Conservation (phyloP, 1,139 yeast species). For the Suhomyces chickasaworum region DNA sequence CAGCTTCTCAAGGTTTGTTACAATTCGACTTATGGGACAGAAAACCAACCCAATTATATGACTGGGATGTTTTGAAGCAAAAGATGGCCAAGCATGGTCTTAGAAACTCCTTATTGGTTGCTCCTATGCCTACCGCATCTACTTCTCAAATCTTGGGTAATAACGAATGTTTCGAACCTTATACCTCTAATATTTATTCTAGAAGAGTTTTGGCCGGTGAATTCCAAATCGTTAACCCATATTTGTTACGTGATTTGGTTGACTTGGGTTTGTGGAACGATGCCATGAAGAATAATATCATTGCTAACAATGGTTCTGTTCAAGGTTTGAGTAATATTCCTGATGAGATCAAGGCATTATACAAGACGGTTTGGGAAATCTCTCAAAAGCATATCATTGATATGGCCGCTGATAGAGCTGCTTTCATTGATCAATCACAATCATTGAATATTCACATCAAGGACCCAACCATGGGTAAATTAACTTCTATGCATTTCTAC, state of each 20-base stretch:
- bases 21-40: constrained; percentile 62
- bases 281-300: constrained; percentile 76
- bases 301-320: constrained; percentile 83
- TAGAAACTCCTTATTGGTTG: constrained; percentile 80
- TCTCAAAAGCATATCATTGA: constrained; percentile 87
- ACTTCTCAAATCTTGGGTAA: constrained; percentile 88
- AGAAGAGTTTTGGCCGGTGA: constrained; percentile 89
- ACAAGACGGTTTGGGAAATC: constrained; percentile 96
- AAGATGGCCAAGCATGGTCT: constrained; percentile 64
- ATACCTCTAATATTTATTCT: constrained; percentile 83
- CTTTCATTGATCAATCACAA: constrained; percentile 93
- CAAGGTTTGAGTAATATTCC: constrained; percentile 80
- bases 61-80: constrained; percentile 73
- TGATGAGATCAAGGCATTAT: constrained; percentile 69
- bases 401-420: constrained; percentile 94
- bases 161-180: constrained; percentile 91
- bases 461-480: constrained; percentile 88
- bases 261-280: constrained; percentile 84
- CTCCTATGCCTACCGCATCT: constrained; percentile 95
- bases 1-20: constrained; percentile 58
- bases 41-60: constrained; percentile 58
- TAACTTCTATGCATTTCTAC: constrained; percentile 96
- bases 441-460: constrained; percentile 83
- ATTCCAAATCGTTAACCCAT: constrained; percentile 85
- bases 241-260: constrained; percentile 75